Evolutionary conservation across 345 rosid species (phyloP), one percentile per base, ranked within the genome.

Genomic region (Clarkia xantiana): DNA sequence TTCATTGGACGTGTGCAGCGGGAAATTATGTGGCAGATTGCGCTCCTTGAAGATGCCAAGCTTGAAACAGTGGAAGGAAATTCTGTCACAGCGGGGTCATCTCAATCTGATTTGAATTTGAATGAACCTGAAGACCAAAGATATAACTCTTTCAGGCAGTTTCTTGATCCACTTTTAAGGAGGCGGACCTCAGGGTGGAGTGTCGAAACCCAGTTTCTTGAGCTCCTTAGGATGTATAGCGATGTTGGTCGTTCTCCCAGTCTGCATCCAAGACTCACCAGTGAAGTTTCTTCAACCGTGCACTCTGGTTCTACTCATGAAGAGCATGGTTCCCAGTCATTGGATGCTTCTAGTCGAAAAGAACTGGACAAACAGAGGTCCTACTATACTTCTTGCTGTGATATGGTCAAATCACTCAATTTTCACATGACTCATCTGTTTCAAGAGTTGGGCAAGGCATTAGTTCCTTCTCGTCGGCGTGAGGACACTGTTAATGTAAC

Each of bases 381-480:
- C 10, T 76, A 79, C 67, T 80, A 83, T 66, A 70, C 79, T 49
- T 83, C 97, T 38, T 83, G 97, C 69, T 83, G 95, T 70, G 97
- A 90, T 67, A 76, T 79, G 88, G 76, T 86, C 67, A 77, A 75
- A 65, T 86, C 94, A 44, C 77, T 90, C 49, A 74, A 84, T 47
- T 81, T 81, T 70, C 97, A 90, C 69, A 86, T 90, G 51, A 76
- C 78, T 44, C 86, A 83, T 75, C 61, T 90, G 78, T 90, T 81
- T 75, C 97, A 83, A 55, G 97, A 90, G 81, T 67, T 90, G 69
- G 97, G 97, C 53, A 90, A 90, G 70, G 84, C 77, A 94, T 60
- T 83, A 51, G 82, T 79, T 72, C 95, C 91, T 58, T 79, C 97
- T 59, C 94, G 91, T 50, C 78, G 94, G 44, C 94, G 97, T 53